A percentile compares a stretch with the other conserved stretches of the same genome.
These are phyloP conservation scores for Chaetothyriales sp. DNA, from an alignment of 2,329 filamentous ascomycete genomes.

Conservation along the genomic window DNA sequence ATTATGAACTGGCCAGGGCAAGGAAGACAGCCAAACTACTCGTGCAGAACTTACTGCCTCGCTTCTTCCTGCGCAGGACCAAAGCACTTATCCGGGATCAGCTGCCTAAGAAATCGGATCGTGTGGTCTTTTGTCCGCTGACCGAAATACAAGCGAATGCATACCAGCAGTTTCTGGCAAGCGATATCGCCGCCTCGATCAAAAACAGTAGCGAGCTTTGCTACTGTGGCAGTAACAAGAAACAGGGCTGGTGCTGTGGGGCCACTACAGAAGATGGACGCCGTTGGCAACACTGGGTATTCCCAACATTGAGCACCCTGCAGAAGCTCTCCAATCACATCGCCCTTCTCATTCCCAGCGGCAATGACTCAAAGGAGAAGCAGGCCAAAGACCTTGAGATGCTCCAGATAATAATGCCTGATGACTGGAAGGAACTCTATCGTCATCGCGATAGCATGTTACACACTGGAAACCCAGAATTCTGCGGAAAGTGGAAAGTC, in stretches of 20 bases:
- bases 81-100: conserved; percentile 87
- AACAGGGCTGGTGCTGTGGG: conserved; percentile 71
- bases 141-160: conserved; percentile 68
- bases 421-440: conserved; percentile 62
- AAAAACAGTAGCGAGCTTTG: conserved; percentile 55
- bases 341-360: conserved; percentile 65
- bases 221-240: conserved; percentile 53
- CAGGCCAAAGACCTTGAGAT: conserved; percentile 63
- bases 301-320: conserved; percentile 67
- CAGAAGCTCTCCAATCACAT: conserved; percentile 88
- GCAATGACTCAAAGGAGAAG: conserved; percentile 53
- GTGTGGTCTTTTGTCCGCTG: conserved; percentile 86
- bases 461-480: conserved; percentile 72
- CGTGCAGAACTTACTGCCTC: conserved; percentile 72
- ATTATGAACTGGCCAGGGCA: conserved; percentile 66
- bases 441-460: conserved; percentile 62
- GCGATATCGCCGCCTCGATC: conserved; percentile 56
- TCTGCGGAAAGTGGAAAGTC: conserved; percentile 94
- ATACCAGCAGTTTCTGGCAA: conserved; percentile 69
- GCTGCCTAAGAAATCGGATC: conserved; percentile 84
- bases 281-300: conserved; percentile 64
- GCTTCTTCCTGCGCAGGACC: conserved; percentile 83
- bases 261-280: conserved; percentile 42
- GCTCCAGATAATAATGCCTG: conserved; percentile 60
- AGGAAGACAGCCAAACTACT: conserved; percentile 72